Base-by-base conservation (phyloP, 140 eudicot species). In the Artemisia princeps region DNA sequence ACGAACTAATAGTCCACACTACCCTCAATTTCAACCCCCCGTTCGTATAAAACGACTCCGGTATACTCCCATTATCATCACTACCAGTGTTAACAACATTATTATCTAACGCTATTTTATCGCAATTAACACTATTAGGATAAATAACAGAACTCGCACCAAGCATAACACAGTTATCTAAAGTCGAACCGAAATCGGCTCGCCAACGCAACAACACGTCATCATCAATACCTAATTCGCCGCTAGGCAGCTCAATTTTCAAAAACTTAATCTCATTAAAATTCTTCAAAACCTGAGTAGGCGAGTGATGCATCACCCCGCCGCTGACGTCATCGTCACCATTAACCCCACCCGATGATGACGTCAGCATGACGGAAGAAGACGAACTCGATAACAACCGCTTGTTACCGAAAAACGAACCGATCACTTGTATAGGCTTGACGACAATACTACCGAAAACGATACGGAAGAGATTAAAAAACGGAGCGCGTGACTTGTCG, bases 11-110 rank as follows among this genome's bases (percentile, higher is more conserved):
- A 9, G 92, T 87, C 95, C 95, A 87, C 17, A 87, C 95, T 2
- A 87, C 89, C 0, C 95, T 64, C 49, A 84, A 11, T 58, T 84
- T 84, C 72, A 87, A 72, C 2, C 89, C 95, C 0, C 89, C 95
- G 10, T 87, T 80, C 0, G 84, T 87, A 65, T 78, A 82, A 69
- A 79, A 79, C 10, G 86, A 84, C 30, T 87, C 95, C 0, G 89
- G 88, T 68, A 82, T 82, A 37, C 83, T 77, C 10, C 84, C 87
- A 60, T 81, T 79, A 64, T 75, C 84, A 13, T 76, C 84, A 19
- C 12, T 24, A 10, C 24, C 26, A 10, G 6, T 8, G 20, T 14
- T n/a, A 7, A 10, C 11, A 4, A 0, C 13, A 3, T 46, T 46
- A 48, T 48, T 48, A 13, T 48, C 14, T 48, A 48, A 2, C 13